Evolutionary conservation across 2,329 filamentous ascomycete species (phyloP).

Genomic region (Pseudogymnoascus sp.): DNA sequence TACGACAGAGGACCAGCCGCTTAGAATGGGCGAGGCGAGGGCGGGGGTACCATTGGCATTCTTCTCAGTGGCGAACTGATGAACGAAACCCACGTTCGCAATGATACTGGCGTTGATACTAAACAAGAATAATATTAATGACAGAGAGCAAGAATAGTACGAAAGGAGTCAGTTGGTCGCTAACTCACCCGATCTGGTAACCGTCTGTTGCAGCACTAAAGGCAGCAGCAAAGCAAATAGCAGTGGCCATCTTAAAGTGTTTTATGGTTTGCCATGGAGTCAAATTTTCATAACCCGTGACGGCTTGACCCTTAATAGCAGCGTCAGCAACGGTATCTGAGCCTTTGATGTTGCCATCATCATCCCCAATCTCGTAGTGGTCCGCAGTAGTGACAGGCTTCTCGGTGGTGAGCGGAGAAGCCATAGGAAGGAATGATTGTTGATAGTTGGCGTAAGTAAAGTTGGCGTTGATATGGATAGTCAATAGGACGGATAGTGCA

Average conservation of each 20-base stretch:
- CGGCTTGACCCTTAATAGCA: conserved; percentile 22
- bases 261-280: conserved; percentile 25
- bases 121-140: conserved; percentile 13
- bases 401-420: conserved; percentile 7
- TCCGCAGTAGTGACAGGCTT: neutral
- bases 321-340: conserved; percentile 21
- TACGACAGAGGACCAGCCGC: conserved; percentile 17
- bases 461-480: neutral
- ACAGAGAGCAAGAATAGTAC: neutral
- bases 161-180: neutral
- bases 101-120: conserved; percentile 21
- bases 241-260: conserved; percentile 23
- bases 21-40: conserved; percentile 12
- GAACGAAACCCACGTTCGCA: conserved; percentile 19
- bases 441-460: neutral
- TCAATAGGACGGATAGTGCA: neutral
- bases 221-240: conserved; percentile 23
- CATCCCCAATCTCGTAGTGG: conserved; percentile 1
- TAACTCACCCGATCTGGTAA: conserved; percentile 26
- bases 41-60: conserved; percentile 22
- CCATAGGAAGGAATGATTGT: conserved; percentile 13
- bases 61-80: conserved; percentile 14
- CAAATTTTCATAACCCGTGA: conserved; percentile 25
- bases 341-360: conserved; percentile 6
- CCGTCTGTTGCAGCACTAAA: conserved; percentile 21